Conservation (phyloP, 2,329 filamentous ascomycete species). For the Ceratocystis albifundus region DNA sequence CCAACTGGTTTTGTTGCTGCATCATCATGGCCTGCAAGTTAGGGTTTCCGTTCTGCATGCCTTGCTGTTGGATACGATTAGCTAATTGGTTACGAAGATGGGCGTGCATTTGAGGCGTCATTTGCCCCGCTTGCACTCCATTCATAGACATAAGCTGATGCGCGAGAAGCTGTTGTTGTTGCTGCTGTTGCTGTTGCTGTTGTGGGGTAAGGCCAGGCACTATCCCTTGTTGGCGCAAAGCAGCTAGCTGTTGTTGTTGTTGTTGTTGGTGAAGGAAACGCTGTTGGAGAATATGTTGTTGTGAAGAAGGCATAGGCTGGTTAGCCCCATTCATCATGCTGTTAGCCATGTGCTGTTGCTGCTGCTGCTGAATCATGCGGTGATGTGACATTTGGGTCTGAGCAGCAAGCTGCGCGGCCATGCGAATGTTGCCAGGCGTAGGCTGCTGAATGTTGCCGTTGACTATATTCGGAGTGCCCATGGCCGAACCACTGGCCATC, state of each 20-base stretch:
- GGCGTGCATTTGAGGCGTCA: conserved; percentile 23
- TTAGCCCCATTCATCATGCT: conserved; percentile 30
- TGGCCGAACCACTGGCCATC: conserved; percentile 44
- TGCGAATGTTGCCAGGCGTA: conserved; percentile 20
- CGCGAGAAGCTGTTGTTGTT: conserved; percentile 23
- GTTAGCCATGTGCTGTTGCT: conserved; percentile 35
- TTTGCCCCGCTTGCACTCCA: conserved; percentile 24
- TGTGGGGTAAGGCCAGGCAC: conserved; percentile 10
- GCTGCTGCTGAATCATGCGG: conserved; percentile 36
- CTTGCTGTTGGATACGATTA: conserved; percentile 17
- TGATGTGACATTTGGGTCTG: conserved; percentile 34
- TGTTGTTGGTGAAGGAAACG: conserved; percentile 25
- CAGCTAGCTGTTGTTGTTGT: conserved; percentile 28
- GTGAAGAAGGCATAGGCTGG: conserved; percentile 32
- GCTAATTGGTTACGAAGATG: conserved; percentile 1
- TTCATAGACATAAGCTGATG: conserved; percentile 16
- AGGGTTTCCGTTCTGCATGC: conserved; percentile 3
- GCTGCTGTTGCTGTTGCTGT: conserved; percentile 25
- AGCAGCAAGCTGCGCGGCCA: conserved; percentile 36
- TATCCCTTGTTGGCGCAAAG: conserved; percentile 12
- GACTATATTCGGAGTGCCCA: conserved; percentile 28
- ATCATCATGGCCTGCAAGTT: conserved; percentile 29
- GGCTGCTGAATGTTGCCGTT: conserved; percentile 9
- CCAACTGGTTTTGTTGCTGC: conserved; percentile 36
- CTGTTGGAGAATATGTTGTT: conserved; percentile 28